Conservation (phyloP, 306 rosid genomes). For the Nissolia schottii region DNA sequence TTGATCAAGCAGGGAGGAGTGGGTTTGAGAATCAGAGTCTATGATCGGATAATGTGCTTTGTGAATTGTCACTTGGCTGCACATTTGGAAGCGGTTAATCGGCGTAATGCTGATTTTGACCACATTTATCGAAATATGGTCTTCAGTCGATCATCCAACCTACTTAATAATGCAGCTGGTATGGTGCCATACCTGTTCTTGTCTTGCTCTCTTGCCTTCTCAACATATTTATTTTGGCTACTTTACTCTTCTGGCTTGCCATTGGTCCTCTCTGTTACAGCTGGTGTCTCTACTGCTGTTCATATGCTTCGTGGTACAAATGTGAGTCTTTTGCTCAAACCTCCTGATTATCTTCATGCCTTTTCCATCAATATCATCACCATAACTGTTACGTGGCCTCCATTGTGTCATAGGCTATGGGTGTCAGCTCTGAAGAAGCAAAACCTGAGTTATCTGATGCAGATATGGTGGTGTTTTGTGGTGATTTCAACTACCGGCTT, state of each 20-base stretch:
- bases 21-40: constrained; percentile 95
- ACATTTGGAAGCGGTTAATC: constrained; percentile 93
- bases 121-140: constrained; percentile 93
- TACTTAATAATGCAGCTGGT: constrained; percentile 88
- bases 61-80: constrained; percentile 99
- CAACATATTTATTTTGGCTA: constrained; percentile 88
- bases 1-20: constrained; percentile 87
- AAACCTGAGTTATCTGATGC: constrained; percentile 90
- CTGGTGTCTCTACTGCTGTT: constrained; percentile 82
- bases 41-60: constrained; percentile 95
- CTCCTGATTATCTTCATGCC: neutral
- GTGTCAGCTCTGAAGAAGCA: constrained; percentile 63
- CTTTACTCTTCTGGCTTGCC: constrained; percentile 98
- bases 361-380: constrained; percentile 19
- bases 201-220: constrained; percentile 85
- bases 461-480: constrained; percentile 92
- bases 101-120: constrained; percentile 96
- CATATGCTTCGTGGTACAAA: constrained; percentile 64
- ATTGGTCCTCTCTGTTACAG: constrained; percentile 79
- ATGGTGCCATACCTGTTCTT: constrained; percentile 83
- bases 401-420: constrained; percentile 47
- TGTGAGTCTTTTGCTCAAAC: constrained; percentile 46
- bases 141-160: constrained; percentile 79
- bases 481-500: constrained; percentile 95
- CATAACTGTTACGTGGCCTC: constrained; percentile 23